phyloP scores from a whole-genome alignment of 495 filamentous ascomycete species.

The Tuber magnatum region DNA sequence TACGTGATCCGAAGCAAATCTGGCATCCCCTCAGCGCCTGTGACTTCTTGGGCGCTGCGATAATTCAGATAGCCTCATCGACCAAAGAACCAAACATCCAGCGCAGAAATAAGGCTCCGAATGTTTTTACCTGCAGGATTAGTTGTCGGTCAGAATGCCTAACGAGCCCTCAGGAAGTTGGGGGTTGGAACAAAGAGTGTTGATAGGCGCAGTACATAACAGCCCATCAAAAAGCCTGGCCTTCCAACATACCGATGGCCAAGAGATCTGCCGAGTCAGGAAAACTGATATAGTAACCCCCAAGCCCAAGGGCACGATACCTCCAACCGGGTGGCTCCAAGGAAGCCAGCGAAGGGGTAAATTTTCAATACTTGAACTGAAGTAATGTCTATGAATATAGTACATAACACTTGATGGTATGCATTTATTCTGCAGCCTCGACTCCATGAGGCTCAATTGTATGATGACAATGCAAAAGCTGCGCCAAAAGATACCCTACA shows the following conservation, averaged over 20 bases:
- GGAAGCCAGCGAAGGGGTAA: not conserved
- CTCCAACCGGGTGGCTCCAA: not conserved
- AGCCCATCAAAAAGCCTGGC: not conserved
- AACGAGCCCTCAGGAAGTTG: not conserved
- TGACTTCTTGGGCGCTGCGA: not conserved
- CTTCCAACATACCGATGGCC: not conserved
- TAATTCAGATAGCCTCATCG: not conserved
- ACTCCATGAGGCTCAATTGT: not conserved
- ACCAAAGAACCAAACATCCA: not conserved
- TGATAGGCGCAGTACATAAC: not conserved
- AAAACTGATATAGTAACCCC: not conserved
- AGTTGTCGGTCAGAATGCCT: not conserved
- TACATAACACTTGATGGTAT: not conserved
- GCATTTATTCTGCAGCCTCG: not conserved
- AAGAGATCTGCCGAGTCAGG: not conserved
- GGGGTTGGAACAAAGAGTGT: not conserved
- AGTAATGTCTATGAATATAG: not conserved
- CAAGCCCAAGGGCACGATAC: not conserved
- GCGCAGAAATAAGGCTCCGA: not conserved
- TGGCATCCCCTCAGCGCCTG: not conserved
- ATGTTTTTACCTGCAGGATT: not conserved
- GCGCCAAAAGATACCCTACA: conserved; percentile 29
- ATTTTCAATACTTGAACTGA: not conserved
- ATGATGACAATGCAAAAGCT: conserved; percentile 13
- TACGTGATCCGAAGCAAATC: not conserved